Percentiles rank a stretch among this genome's conserved stretches.
These are phyloP conservation scores for Pythium phragmitis DNA, from an alignment of 352 stramenopile species.

Conservation along the genomic window DNA sequence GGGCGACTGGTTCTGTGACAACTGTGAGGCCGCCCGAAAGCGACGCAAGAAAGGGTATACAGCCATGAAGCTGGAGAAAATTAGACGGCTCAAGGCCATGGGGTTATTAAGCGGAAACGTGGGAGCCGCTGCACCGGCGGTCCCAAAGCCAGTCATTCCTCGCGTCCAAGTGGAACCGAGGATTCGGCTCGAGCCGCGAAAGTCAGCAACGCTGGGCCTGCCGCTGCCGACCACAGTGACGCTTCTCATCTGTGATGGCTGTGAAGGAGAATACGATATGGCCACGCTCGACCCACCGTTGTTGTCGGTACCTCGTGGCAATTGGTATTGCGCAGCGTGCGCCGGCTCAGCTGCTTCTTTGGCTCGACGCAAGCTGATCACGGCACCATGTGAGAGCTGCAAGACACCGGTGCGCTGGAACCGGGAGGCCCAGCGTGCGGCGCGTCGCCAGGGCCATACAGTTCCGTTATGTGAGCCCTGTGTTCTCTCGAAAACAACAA, in stretches of 20 bases:
- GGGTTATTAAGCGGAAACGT: neutral
- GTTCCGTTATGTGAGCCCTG: constrained; percentile 19
- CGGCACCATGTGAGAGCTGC: constrained; percentile 11
- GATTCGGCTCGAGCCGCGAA: constrained; percentile 2
- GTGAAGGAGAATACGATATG: constrained; percentile 61
- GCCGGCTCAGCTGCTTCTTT: neutral
- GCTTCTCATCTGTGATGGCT: constrained; percentile 75
- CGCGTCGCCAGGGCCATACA: constrained; percentile 9
- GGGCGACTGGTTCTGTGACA: constrained; percentile 45
- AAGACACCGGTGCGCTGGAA: constrained; percentile 18
- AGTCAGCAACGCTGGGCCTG: constrained; percentile 3
- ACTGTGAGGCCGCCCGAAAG: constrained; percentile 23
- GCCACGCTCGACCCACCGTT: constrained; percentile 44
- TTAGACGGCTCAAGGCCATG: constrained; percentile 15
- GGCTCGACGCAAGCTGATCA: neutral
- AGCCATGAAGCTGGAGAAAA: constrained; percentile 29
- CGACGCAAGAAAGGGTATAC: constrained; percentile 27
- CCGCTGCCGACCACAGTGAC: constrained; percentile 28
- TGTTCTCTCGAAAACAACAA: neutral
- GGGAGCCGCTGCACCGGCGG: neutral
- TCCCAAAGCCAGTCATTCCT: constrained; percentile 6
- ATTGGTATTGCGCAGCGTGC: constrained; percentile 40
- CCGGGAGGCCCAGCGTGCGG: constrained; percentile 23
- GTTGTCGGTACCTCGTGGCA: constrained; percentile 36
- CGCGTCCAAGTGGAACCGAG: constrained; percentile 10